Base-by-base conservation (phyloP, 371 early-diverging fungal genomes). In the Syncephalastrum contaminatum region DNA sequence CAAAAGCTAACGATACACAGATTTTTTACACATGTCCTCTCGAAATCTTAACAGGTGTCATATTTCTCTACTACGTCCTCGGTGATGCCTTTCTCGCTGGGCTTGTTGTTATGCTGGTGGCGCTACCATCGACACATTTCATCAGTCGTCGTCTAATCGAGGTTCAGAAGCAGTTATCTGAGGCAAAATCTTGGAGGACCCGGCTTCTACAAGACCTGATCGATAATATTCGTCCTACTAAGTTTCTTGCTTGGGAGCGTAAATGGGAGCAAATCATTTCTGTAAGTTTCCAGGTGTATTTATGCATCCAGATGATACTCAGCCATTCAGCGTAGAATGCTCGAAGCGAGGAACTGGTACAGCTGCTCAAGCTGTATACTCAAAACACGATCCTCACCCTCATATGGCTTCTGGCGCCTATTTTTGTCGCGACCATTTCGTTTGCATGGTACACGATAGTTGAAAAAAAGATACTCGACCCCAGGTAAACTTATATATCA, bases 211-310 rank as follows among this genome's bases (percentile, higher is more conserved):
- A 80, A 10, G 89, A 88, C 43, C 65, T 89, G 27, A 67, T 88
- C 57, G 78, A 85, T 54, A 90, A 85, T 16, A 89, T 91, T 43
- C 80, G 81, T 20, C 79, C 87, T 4, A 82, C 89, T 48, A 91
- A 91, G 63, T 77, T 87, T 54, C 83, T 90, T 60, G 90, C 89
- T 6, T 89, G 90, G 81, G 88, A 91, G 62, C 64, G 81, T 45
- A 77, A 83, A 59, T 90, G 90, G 76, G 80, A 84, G 47, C 69
- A 78, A 51, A 73, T 77, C 8, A 68, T 85, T 18, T 56, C 70
- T 41, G 79, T 70, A 72, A 68, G 43, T 43, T 15, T 54, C 43
- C 13, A 15, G 22, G 12, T 27, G 13, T n/a, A 6, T 2, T 8
- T 27, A 19, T 16, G 19, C 6, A 46, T 18, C 20, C 14, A 10